These are phyloP conservation scores for Citrus reticulata DNA, from an alignment of 345 rosid genomes.

Conservation along the genomic window DNA sequence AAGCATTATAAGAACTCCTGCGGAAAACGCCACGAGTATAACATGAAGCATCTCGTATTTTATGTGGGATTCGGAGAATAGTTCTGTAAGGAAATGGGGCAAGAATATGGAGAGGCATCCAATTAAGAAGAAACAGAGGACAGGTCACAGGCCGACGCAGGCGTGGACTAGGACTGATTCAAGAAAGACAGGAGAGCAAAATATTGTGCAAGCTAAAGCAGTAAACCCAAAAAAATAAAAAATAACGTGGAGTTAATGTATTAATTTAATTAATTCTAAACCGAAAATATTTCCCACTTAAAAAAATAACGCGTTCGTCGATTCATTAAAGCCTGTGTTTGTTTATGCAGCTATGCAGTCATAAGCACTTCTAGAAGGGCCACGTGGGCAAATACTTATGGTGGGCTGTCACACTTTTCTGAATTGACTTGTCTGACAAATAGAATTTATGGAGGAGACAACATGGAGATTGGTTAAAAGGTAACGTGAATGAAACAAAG, in stretches of 20 bases:
- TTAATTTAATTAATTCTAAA: slow-evolving; percentile 13
- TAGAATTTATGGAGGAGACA: slow-evolving; percentile 1
- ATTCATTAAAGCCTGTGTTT: background rate
- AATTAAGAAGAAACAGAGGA: slow-evolving; percentile 2
- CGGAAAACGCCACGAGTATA: slow-evolving; percentile 27
- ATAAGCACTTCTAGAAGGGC: slow-evolving; percentile 23
- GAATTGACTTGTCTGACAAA: background rate
- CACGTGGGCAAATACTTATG: background rate
- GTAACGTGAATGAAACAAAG: background rate
- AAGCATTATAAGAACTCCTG: slow-evolving; percentile 22
- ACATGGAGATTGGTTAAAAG: background rate
- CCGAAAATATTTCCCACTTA: slow-evolving; percentile 17
- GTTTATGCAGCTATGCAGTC: background rate
- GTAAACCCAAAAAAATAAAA: background rate
- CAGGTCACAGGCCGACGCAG: background rate
- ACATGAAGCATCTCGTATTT: slow-evolving; percentile 24
- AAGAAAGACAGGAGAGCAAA: slow-evolving; percentile 27
- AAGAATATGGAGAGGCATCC: background rate
- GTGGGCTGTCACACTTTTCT: background rate
- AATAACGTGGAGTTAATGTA: background rate
- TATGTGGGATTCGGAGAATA: background rate
- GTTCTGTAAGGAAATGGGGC: slow-evolving; percentile 3
- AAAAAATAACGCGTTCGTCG: slow-evolving; percentile 1
- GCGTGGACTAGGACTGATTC: slow-evolving; percentile 53
- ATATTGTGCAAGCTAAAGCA: slow-evolving; percentile 1